A percentile compares a stretch with the other conserved stretches of the same genome.
phyloP scores from a whole-genome alignment of 805 yeast species.

The Peterozyma xylosa region DNA sequence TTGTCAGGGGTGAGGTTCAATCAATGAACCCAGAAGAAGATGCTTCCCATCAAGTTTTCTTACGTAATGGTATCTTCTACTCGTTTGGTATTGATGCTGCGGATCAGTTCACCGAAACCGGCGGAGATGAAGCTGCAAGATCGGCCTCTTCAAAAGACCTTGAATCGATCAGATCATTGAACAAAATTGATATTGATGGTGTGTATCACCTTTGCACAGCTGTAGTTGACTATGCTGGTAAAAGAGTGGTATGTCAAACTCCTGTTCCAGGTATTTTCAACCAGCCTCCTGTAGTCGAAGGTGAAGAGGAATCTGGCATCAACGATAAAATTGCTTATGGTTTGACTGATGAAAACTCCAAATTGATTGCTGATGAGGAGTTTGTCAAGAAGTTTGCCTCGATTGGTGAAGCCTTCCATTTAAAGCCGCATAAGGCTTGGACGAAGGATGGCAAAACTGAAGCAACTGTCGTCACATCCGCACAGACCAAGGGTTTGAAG shows the following conservation, averaged over 20 bases:
- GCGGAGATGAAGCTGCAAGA: constrained; percentile 84
- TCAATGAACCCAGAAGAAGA: constrained; percentile 80
- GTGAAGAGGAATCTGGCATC: constrained; percentile 29
- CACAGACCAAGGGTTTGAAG: constrained; percentile 75
- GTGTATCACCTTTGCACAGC: constrained; percentile 71
- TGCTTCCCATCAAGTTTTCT: constrained; percentile 53
- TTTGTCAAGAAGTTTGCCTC: constrained; percentile 50
- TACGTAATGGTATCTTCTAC: constrained; percentile 81
- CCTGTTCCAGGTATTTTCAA: constrained; percentile 90
- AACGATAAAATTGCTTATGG: constrained; percentile 62
- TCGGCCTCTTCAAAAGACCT: constrained; percentile 76
- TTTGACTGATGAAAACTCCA: constrained; percentile 49
- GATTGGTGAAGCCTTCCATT: constrained; percentile 69
- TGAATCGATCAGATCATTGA: constrained; percentile 59
- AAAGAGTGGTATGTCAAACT: constrained; percentile 83
- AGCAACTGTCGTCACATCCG: constrained; percentile 54
- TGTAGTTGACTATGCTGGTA: constrained; percentile 87
- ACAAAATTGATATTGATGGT: constrained; percentile 54
- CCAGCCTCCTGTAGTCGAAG: constrained; percentile 29
- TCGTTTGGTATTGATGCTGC: constrained; percentile 67
- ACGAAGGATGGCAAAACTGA: constrained; percentile 33
- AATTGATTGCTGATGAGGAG: constrained; percentile 39
- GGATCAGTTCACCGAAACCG: constrained; percentile 56
- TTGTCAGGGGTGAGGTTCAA: constrained; percentile 63
- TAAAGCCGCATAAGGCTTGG: constrained; percentile 60